Base-by-base conservation (phyloP, 2,329 filamentous ascomycete genomes). In the Diaporthe citrichinensis region DNA sequence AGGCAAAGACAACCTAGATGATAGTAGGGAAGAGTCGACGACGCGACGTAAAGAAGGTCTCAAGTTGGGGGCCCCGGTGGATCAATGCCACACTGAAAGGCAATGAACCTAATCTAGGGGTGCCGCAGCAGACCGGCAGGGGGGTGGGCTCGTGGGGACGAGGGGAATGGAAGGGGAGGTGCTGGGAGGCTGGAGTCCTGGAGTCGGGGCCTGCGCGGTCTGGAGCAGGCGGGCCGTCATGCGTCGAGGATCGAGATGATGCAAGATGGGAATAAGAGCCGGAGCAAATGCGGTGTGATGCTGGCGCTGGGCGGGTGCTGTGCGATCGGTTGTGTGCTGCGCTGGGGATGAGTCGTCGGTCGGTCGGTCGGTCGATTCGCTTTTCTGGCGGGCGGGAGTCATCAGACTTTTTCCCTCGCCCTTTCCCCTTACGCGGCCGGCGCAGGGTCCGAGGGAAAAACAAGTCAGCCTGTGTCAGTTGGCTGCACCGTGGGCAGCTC, bases 101-200 rank as follows among this genome's bases (percentile, higher is more conserved):
- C 74, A 68, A 65, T 39, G 71, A 71, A 71, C 74, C 74, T 76
- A 76, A 76, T 69, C 71, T 73, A 72, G 59, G 28, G 74, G 59
- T 25, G 31, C 65, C n/a, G 73, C 36, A 25, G 58, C 41, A 49
- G 39, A 3, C 17, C 28, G n/a, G 51, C 69, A 71, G 59, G 67
- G 72, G 51, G 75, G 73, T 73, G 67, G 71, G 57, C 51, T 69
- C 51, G 71, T 72, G 73, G 68, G 73, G 57, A 73, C 49, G 51
- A 67, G 72, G 65, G 58, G 49, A 25, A 59, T 28, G 41, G 57
- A 72, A 57, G 20, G 51, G 41, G 55, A 49, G 65, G 25, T 44
- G 61, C 36, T 71, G 68, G 20, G 68, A 55, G 65, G 65, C 46
- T 53, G 65, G 46, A 51, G 46, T 20, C 12, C 53, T 61, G 25